phyloP scores from a whole-genome alignment of 371 early-diverging fungal genomes.

The Mucor sp. region DNA sequence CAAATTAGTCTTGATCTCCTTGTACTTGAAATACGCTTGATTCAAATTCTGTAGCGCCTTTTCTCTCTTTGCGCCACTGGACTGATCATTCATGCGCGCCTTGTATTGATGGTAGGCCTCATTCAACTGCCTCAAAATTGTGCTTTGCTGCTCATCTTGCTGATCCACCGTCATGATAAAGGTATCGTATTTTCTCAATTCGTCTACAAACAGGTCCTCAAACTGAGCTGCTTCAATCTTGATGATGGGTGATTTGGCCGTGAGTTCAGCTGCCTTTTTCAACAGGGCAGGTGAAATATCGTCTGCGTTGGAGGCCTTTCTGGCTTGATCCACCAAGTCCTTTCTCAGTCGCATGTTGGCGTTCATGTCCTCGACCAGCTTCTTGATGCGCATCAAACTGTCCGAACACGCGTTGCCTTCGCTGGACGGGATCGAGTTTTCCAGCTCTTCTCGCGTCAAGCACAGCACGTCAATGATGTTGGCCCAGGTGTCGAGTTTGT shows the following conservation, averaged over 20 bases:
- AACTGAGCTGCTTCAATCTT: slow-evolving; percentile 84
- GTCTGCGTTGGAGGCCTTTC: slow-evolving; percentile 61
- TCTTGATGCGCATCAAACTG: slow-evolving; percentile 19
- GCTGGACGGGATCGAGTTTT: slow-evolving; percentile 31
- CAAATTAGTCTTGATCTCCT: slow-evolving; percentile 66
- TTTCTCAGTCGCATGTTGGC: slow-evolving; percentile 29
- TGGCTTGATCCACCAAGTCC: slow-evolving; percentile 32
- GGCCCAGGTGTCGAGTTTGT: slow-evolving; percentile 65
- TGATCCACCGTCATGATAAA: slow-evolving; percentile 63
- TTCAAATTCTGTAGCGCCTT: slow-evolving; percentile 72
- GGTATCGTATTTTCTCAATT: slow-evolving; percentile 69
- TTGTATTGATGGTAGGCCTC: slow-evolving; percentile 69
- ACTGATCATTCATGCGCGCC: slow-evolving; percentile 51
- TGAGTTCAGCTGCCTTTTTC: slow-evolving; percentile 50
- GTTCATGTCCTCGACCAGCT: slow-evolving; percentile 36
- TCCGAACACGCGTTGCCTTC: not conserved
- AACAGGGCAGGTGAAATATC: slow-evolving; percentile 65
- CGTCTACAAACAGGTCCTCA: slow-evolving; percentile 72
- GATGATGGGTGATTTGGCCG: slow-evolving; percentile 60
- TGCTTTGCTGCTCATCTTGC: slow-evolving; percentile 59
- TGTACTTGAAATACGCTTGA: slow-evolving; percentile 65
- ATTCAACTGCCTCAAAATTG: slow-evolving; percentile 59
- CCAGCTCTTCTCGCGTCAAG: slow-evolving; percentile 38
- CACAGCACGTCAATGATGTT: slow-evolving; percentile 47
- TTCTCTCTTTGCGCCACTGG: slow-evolving; percentile 59